phyloP scores from a whole-genome alignment of 768 basidiomycete species.

The Termitomyces sp. region DNA sequence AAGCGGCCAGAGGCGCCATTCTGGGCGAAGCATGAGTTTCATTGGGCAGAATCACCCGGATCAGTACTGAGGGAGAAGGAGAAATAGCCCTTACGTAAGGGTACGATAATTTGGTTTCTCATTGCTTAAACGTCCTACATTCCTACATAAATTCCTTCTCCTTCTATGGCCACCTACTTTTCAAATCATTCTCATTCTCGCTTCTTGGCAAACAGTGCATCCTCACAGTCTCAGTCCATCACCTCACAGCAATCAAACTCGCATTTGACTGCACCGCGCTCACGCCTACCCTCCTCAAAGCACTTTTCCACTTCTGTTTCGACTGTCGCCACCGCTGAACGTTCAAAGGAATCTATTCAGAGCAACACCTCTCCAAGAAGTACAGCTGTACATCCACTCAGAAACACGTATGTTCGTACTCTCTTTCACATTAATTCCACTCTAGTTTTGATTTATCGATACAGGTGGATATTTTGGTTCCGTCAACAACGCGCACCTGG shows the following conservation, averaged over 20 bases:
- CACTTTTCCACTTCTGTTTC: constrained; percentile 62
- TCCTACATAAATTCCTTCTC: constrained; percentile 9
- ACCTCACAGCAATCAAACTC: constrained; percentile 17
- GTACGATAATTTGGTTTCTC: constrained; percentile 5
- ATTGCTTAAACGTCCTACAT: not conserved
- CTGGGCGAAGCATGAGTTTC: constrained; percentile 77
- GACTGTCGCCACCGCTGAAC: constrained; percentile 36
- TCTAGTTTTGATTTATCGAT: constrained; percentile 15
- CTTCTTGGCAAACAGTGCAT: constrained; percentile 50
- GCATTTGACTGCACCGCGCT: constrained; percentile 23
- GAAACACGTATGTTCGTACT: constrained; percentile 85
- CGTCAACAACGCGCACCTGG: constrained; percentile 86
- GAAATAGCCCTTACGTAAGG: constrained; percentile 11
- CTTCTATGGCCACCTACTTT: constrained; percentile 62
- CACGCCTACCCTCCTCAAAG: constrained; percentile 57
- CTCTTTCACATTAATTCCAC: constrained; percentile 16
- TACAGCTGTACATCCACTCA: constrained; percentile 59
- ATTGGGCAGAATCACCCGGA: constrained; percentile 27
- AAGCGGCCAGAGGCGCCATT: constrained; percentile 81
- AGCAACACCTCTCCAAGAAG: constrained; percentile 30
- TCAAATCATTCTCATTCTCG: constrained; percentile 77
- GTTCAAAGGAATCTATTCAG: constrained; percentile 36
- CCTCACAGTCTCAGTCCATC: constrained; percentile 16
- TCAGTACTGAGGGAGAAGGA: not conserved
- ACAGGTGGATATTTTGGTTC: constrained; percentile 90